Evolutionary conservation across 2,329 filamentous ascomycete species (phyloP).

Genomic region (Fusarium dimerum): DNA sequence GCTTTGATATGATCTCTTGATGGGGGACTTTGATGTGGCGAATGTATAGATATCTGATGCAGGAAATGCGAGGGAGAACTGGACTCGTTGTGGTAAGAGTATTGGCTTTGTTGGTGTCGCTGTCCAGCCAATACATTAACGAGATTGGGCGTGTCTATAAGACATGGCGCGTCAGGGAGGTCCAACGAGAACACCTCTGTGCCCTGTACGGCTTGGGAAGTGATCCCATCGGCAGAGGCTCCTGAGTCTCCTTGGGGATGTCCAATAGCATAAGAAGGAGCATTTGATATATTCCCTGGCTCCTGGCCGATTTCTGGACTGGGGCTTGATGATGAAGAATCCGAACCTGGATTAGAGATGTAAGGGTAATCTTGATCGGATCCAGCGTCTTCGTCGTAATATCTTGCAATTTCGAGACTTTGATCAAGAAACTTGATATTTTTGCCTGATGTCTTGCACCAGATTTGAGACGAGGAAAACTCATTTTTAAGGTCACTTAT

Average conservation of each 20-base stretch:
- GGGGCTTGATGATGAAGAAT: background rate
- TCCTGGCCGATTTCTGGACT: too few species aligned
- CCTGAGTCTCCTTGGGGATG: too few species aligned
- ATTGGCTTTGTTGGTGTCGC: too few species aligned
- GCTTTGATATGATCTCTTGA: conserved; percentile 9
- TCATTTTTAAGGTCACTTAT: conserved; percentile 12
- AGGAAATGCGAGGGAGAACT: conserved; percentile 4
- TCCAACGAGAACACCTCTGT: too few species aligned
- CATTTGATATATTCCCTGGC: too few species aligned
- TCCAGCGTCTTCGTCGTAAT: conserved; percentile 1
- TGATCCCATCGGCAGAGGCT: too few species aligned
- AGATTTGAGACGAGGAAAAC: conserved; percentile 16
- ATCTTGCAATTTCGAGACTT: conserved; percentile 13
- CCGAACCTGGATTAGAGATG: conserved; percentile 2
- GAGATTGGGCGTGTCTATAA: too few species aligned
- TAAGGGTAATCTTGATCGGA: background rate
- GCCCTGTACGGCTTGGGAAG: too few species aligned
- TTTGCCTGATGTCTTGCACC: conserved; percentile 18
- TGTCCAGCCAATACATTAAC: too few species aligned
- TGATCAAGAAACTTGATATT: conserved; percentile 21
- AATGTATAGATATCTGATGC: background rate
- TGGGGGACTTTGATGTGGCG: conserved; percentile 1
- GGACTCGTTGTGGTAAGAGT: conserved; percentile 4
- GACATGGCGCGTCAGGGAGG: too few species aligned
- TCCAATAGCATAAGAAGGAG: too few species aligned